Evolutionary conservation across 176 grass and related monocot genomes (phyloP), one percentile per base, ranked within the genome.

Genomic region (Tuctoria greenei): DNA sequence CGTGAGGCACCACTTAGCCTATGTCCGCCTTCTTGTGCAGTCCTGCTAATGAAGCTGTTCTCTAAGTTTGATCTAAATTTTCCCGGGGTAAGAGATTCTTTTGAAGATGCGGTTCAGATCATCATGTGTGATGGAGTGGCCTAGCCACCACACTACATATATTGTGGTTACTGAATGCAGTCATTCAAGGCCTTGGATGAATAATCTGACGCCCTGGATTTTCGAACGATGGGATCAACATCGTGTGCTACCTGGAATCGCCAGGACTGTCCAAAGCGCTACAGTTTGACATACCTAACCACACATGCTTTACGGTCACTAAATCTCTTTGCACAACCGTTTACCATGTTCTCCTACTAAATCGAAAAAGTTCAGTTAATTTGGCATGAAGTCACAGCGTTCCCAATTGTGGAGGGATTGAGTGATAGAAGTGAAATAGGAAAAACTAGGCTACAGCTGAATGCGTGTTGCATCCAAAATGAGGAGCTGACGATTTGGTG

Each of bases 51-150:
- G 49, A 18, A 1, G 49, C 4, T n/a, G 61, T 49, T 52, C 47
- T 39, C n/a, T n/a, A 28, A 45, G 64, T 26, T 60, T 35, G 56
- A 40, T 68, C 42, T 49, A 6, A 34, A n/a, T 1, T 64, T 66
- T 71, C 42, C 21, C 46, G 39, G 52, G 67, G 26, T 45, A 36
- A 60, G 25, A 71, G 46, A 76, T 86, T 27, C 31, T 46, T 71
- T 4, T 14, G 58, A 39, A 71, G 47, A 71, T 59, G 65, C 45
- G n/a, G 50, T n/a, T n/a, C n/a, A n/a, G n/a, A 54, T n/a, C 18
- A 75, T 69, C 54, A 63, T 44, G 64, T 43, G 4, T 39, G 62
- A n/a, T 85, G 75, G 67, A 64, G 38, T 64, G 31, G 16, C 24
- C 74, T 60, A 41, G 10, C 23, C 66, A 69, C 74, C 46, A 57